Conservation (phyloP, 768 basidiomycete species). For the Trametes coccinea region DNA sequence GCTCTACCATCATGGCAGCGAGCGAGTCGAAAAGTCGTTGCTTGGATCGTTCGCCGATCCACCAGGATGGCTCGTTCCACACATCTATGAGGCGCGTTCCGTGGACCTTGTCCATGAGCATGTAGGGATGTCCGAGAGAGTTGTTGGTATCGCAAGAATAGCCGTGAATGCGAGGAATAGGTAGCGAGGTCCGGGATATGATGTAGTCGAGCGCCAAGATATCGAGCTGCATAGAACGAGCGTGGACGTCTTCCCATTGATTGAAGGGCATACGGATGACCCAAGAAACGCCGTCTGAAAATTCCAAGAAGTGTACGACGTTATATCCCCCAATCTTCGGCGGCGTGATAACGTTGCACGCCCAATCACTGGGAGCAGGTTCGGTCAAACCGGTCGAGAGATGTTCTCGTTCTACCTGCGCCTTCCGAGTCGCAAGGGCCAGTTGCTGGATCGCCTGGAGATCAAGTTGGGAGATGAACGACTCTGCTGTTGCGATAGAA, state of each 20-base stretch:
- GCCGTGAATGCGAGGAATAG: conserved; percentile 24
- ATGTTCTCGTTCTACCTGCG: background rate
- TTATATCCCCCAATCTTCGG: background rate
- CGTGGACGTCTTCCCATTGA: background rate
- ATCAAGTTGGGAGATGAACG: background rate
- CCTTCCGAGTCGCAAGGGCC: background rate
- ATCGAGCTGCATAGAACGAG: conserved; percentile 2
- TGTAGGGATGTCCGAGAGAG: background rate
- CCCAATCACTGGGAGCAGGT: background rate
- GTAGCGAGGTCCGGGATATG: conserved; percentile 5
- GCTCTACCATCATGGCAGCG: conserved; percentile 1
- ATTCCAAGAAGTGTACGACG: background rate
- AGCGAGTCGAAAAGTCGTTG: background rate
- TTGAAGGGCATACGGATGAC: conserved; percentile 7
- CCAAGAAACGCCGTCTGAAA: conserved; percentile 6
- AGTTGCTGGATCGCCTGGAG: background rate
- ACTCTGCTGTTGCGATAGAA: background rate
- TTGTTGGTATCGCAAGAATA: conserved; percentile 12
- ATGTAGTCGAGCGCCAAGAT: conserved; percentile 5
- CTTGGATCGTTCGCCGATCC: conserved; percentile 4
- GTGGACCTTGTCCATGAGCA: conserved; percentile 8
- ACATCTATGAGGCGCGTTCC: conserved; percentile 7
- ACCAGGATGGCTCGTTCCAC: conserved; percentile 7
- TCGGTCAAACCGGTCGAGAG: background rate
- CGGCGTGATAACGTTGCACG: background rate